These are phyloP conservation scores for Ceratocystis ficicola DNA, from an alignment of 2,329 filamentous ascomycete genomes.

Conservation along the genomic window DNA sequence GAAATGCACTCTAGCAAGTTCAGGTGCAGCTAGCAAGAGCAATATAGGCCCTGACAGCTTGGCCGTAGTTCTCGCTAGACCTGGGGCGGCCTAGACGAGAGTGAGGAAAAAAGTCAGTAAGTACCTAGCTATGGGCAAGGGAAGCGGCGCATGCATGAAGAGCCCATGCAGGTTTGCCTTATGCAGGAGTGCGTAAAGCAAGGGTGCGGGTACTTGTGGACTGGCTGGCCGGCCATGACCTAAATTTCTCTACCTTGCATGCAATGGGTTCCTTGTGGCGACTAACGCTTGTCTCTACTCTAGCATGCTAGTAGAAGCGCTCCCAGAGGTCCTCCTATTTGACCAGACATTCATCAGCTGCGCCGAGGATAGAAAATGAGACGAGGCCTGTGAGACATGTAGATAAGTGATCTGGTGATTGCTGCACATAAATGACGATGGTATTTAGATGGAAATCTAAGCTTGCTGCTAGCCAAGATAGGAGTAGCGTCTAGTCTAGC, in stretches of 20 bases:
- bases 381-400: not conserved
- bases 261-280: not conserved
- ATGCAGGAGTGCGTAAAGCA: constrained; percentile 5
- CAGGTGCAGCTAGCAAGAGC: not conserved
- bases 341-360: not conserved
- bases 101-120: not conserved
- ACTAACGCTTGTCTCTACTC: not conserved
- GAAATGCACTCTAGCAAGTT: not conserved
- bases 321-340: not conserved
- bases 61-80: not conserved
- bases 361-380: not conserved
- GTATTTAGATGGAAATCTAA: not conserved
- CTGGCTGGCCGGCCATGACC: not conserved
- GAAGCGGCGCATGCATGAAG: constrained; percentile 10
- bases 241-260: constrained; percentile 5
- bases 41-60: not conserved
- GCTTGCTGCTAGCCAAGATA: not conserved
- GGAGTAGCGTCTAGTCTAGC: constrained; percentile 5
- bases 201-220: constrained; percentile 5
- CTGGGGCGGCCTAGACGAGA: not conserved
- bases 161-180: constrained; percentile 11
- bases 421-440: not conserved
- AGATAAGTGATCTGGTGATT: not conserved
- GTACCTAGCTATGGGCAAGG: constrained; percentile 5
- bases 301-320: not conserved